Conservation (phyloP, 2,329 filamentous ascomycete genomes). For the Sclerotinia trifoliorum region DNA sequence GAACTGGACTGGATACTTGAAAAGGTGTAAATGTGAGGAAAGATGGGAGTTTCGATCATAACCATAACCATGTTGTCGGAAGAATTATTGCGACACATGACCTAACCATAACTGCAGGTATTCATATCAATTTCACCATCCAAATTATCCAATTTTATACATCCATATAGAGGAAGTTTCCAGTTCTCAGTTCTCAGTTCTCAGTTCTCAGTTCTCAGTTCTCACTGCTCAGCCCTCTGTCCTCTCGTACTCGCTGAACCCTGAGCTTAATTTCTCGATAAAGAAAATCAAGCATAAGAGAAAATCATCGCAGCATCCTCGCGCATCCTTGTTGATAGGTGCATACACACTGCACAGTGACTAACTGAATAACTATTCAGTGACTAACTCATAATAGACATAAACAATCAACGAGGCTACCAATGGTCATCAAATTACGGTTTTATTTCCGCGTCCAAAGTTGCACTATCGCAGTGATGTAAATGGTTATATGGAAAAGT, state of each 20-base stretch:
- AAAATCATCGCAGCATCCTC: constrained; percentile 11
- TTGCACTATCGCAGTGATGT: too few relatives aligned
- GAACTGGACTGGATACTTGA: background rate
- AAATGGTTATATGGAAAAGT: background rate
- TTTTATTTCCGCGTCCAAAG: background rate
- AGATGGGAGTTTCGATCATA: background rate
- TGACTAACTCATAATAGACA: constrained; percentile 1
- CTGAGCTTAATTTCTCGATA: background rate
- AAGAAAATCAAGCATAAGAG: constrained; percentile 14
- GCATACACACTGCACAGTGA: background rate
- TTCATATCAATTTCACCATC: background rate
- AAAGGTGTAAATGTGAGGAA: background rate
- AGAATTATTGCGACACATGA: constrained; percentile 1
- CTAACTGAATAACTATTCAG: too few relatives aligned
- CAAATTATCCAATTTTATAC: background rate
- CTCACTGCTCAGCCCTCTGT: background rate
- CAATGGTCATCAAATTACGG: background rate
- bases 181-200: background rate
- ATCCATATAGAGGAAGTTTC: background rate
- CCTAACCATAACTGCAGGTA: background rate
- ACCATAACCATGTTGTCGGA: background rate
- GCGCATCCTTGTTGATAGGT: constrained; percentile 5
- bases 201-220: background rate
- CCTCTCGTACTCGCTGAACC: constrained; percentile 8
- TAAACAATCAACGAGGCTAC: constrained; percentile 22